Evolutionary conservation across 2,329 filamentous ascomycete genomes (phyloP).

Genomic region (Penicillium sp.): DNA sequence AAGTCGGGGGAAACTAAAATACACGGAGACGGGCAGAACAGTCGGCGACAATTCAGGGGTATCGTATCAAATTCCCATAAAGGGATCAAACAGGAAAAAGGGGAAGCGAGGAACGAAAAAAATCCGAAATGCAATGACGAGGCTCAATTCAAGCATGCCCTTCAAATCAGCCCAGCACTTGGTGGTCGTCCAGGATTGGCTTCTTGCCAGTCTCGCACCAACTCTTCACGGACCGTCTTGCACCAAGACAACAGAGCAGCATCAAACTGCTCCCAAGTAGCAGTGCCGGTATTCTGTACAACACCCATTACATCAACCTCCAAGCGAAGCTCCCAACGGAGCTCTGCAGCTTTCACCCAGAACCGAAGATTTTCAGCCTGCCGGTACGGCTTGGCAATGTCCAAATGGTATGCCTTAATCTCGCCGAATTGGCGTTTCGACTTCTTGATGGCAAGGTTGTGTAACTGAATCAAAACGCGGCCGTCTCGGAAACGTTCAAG

Average conservation of each 20-base stretch:
- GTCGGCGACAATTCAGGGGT: conserved; percentile 27
- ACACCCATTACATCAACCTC: conserved; percentile 83
- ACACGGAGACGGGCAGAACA: conserved; percentile 20
- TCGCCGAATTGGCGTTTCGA: conserved; percentile 85
- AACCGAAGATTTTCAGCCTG: conserved; percentile 90
- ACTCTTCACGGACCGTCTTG: conserved; percentile 76
- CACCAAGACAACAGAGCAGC: conserved; percentile 82
- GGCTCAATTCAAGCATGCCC: conserved; percentile 3
- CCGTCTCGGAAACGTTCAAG: conserved; percentile 75
- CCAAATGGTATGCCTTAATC: conserved; percentile 86
- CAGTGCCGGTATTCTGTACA: conserved; percentile 69
- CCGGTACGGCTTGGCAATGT: conserved; percentile 92
- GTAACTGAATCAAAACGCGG: conserved; percentile 76
- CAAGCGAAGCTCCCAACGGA: conserved; percentile 86
- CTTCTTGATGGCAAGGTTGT: conserved; percentile 84
- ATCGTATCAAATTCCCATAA: conserved; percentile 30
- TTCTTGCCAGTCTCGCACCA: conserved; percentile 69
- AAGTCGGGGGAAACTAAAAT: conserved; percentile 12
- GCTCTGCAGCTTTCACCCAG: conserved; percentile 94
- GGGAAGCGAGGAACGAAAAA: conserved; percentile 17
- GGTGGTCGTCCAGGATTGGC: conserved; percentile 32
- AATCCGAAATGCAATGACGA: conserved; percentile 14
- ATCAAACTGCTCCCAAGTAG: conserved; percentile 79
- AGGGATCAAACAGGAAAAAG: conserved; percentile 24
- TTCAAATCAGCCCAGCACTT: conserved; percentile 26